A percentile compares a stretch with the other conserved stretches of the same genome.
phyloP scores from a whole-genome alignment of 768 basidiomycete genomes.

The Trametes maxima region DNA sequence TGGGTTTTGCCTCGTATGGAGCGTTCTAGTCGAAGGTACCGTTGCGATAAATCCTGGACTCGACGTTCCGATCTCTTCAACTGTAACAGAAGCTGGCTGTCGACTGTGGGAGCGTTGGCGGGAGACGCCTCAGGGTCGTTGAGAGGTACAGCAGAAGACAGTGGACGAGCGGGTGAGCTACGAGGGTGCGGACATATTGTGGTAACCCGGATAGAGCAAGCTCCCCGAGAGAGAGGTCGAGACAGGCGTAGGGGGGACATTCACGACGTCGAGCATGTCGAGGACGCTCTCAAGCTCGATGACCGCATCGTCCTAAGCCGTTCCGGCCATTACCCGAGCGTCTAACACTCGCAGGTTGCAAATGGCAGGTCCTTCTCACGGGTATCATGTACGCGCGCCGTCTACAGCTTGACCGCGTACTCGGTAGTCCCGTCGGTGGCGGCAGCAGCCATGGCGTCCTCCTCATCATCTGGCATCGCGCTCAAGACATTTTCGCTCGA shows the following conservation, averaged over 20 bases:
- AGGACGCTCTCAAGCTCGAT: constrained; percentile 8
- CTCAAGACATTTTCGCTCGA: constrained; percentile 71
- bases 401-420: constrained; percentile 1
- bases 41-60: constrained; percentile 62
- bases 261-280: constrained; percentile 21
- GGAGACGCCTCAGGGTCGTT: constrained; percentile 7
- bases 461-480: constrained; percentile 53
- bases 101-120: background rate
- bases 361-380: constrained; percentile 16
- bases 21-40: constrained; percentile 59
- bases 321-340: background rate
- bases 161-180: background rate
- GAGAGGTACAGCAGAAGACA: constrained; percentile 9
- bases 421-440: constrained; percentile 4
- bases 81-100: constrained; percentile 2
- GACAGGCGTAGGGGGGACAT: constrained; percentile 18
- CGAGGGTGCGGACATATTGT: background rate
- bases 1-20: constrained; percentile 48
- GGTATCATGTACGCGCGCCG: constrained; percentile 8
- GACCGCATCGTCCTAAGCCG: background rate
- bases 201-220: too few species aligned
- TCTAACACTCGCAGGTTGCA: background rate
- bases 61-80: constrained; percentile 39
- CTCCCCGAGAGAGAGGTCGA: constrained; percentile 5
- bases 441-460: constrained; percentile 29